A percentile compares a stretch with the other conserved stretches of the same genome.
These are phyloP conservation scores for Lophiotrema nucula DNA, from an alignment of 495 filamentous ascomycete genomes.

Conservation along the genomic window DNA sequence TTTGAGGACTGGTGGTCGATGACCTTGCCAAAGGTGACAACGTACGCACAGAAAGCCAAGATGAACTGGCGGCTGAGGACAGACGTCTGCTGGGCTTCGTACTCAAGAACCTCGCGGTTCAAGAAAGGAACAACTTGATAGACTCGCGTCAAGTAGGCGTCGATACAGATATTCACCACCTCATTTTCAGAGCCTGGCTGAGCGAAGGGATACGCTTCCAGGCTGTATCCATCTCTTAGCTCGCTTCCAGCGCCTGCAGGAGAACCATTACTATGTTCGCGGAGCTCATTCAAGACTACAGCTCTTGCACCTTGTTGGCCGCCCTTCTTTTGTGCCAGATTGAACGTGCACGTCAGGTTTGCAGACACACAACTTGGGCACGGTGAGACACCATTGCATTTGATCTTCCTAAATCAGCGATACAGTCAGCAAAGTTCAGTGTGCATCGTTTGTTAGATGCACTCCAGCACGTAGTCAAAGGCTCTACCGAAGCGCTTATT, in stretches of 20 bases:
- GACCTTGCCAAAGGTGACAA: constrained; percentile 13
- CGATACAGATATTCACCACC: constrained; percentile 5
- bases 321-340: neutral
- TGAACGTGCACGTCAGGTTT: constrained; percentile 8
- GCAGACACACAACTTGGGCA: constrained; percentile 5
- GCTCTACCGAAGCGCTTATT: no score
- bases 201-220: neutral
- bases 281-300: constrained; percentile 13
- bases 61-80: constrained; percentile 8
- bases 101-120: constrained; percentile 2
- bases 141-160: constrained; percentile 1
- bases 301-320: constrained; percentile 14
- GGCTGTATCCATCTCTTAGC: neutral
- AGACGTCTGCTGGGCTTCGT: neutral
- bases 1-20: neutral
- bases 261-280: no score
- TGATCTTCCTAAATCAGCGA: no score
- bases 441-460: no score
- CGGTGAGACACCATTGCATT: constrained; percentile 17
- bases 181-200: neutral
- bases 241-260: no score
- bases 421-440: no score
- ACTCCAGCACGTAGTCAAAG: no score
- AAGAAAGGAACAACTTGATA: constrained; percentile 17
- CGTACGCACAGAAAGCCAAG: constrained; percentile 18